These are phyloP conservation scores for Chamaecyparis obtusa DNA, from an alignment of 75 land plant genomes.

Conservation along the genomic window DNA sequence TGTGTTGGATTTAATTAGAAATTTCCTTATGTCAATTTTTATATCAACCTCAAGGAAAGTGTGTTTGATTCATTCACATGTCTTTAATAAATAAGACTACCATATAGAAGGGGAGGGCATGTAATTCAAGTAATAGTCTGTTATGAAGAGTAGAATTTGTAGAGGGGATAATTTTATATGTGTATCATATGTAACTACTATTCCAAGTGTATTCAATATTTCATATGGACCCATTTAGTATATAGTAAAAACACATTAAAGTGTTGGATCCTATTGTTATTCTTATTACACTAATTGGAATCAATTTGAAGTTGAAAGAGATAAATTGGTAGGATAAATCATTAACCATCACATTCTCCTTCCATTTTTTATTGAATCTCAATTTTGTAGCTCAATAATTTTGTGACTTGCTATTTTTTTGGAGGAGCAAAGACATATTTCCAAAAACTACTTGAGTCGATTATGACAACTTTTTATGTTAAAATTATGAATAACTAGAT, in stretches of 20 bases:
- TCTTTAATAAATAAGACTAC: neutral
- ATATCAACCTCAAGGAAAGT: neutral
- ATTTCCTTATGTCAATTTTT: neutral
- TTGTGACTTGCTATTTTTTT: neutral
- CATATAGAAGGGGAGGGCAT: neutral
- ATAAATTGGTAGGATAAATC: neutral
- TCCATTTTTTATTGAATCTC: neutral
- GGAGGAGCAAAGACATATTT: neutral
- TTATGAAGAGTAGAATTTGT: neutral
- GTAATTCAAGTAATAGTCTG: neutral
- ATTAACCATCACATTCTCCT: neutral
- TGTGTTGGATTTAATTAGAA: neutral
- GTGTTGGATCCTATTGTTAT: neutral
- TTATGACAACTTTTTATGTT: neutral
- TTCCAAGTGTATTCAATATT: neutral
- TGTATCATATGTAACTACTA: neutral
- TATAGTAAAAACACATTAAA: neutral
- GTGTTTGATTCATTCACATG: neutral
- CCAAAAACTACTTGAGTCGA: neutral
- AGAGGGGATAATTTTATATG: neutral
- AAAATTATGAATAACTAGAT: neutral
- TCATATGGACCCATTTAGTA: neutral
- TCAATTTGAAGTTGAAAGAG: too few species aligned
- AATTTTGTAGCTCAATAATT: neutral
- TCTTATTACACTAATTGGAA: neutral